Evolutionary conservation across 345 rosid genomes (phyloP).

Genomic region (Eucalyptus cloeziana): DNA sequence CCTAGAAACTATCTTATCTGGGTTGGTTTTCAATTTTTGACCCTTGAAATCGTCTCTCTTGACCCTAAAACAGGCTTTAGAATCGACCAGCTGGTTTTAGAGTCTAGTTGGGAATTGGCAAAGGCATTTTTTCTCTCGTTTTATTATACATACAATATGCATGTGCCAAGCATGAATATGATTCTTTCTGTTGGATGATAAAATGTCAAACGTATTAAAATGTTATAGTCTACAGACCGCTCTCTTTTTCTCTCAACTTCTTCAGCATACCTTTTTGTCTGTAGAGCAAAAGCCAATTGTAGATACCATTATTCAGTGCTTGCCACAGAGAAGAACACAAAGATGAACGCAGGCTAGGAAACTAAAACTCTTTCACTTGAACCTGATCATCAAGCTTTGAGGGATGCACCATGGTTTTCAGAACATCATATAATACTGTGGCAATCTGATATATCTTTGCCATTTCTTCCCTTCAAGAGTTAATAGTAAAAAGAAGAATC

Average conservation of each 20-base stretch:
- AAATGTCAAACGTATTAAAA: slow-evolving; percentile 1
- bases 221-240: slow-evolving; percentile 64
- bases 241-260: slow-evolving; percentile 65
- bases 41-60: neutral
- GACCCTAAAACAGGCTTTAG: neutral
- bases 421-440: slow-evolving; percentile 76
- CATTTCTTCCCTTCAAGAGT: slow-evolving; percentile 83
- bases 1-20: neutral
- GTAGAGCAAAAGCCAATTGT: neutral
- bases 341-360: neutral
- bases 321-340: neutral
- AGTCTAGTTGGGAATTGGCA: neutral
- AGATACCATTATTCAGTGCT: neutral
- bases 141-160: neutral
- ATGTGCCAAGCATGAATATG: neutral
- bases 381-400: slow-evolving; percentile 57
- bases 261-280: slow-evolving; percentile 52
- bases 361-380: neutral
- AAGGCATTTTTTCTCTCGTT: neutral
- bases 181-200: neutral
- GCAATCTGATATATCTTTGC: slow-evolving; percentile 75
- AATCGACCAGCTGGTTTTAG: rapidly evolving
- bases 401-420: slow-evolving; percentile 44
- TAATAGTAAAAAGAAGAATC: neutral
- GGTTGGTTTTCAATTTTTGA: neutral